Percentiles rank a stretch among this genome's conserved stretches.
Evolutionary conservation across 352 stramenopile species (phyloP).

Genomic region (Phytophthora melonis): DNA sequence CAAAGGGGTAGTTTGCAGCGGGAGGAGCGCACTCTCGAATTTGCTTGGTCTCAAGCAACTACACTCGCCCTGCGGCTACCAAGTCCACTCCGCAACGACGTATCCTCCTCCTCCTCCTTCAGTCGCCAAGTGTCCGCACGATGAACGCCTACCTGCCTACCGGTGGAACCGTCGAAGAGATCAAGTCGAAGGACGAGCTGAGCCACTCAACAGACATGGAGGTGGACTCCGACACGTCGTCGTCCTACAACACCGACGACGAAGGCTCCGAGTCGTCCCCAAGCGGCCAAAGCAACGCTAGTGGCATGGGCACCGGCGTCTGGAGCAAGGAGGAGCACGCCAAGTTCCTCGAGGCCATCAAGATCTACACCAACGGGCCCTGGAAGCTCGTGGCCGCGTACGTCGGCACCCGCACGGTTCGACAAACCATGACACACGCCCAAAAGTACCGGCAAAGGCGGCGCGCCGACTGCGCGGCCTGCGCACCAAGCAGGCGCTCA

Average conservation of each 20-base stretch:
- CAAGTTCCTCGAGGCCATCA: constrained; percentile 78
- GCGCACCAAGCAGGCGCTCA: constrained; percentile 76
- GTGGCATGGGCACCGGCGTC: constrained; percentile 49
- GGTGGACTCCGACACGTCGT: constrained; percentile 24
- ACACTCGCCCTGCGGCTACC: not conserved
- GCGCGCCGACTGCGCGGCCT: constrained; percentile 64
- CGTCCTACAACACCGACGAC: constrained; percentile 29
- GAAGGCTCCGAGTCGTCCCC: constrained; percentile 33
- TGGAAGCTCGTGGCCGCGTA: constrained; percentile 76
- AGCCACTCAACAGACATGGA: constrained; percentile 14
- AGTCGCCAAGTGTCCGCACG: no score
- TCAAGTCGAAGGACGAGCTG: constrained; percentile 18
- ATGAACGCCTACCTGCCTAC: constrained; percentile 28
- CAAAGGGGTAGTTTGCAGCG: not conserved
- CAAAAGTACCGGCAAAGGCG: constrained; percentile 77
- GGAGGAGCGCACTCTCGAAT: constrained; percentile 26
- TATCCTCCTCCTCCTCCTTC: not conserved
- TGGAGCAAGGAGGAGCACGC: constrained; percentile 75
- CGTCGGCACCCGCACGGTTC: constrained; percentile 73
- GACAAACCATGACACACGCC: constrained; percentile 81
- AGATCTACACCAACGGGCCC: constrained; percentile 74
- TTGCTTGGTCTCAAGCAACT: constrained; percentile 31
- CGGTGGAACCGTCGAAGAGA: constrained; percentile 2
- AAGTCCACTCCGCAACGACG: constrained; percentile 2
- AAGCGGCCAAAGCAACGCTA: constrained; percentile 6